Conservation (phyloP, 169 alveolate species). For the Eimeria tenella region DNA sequence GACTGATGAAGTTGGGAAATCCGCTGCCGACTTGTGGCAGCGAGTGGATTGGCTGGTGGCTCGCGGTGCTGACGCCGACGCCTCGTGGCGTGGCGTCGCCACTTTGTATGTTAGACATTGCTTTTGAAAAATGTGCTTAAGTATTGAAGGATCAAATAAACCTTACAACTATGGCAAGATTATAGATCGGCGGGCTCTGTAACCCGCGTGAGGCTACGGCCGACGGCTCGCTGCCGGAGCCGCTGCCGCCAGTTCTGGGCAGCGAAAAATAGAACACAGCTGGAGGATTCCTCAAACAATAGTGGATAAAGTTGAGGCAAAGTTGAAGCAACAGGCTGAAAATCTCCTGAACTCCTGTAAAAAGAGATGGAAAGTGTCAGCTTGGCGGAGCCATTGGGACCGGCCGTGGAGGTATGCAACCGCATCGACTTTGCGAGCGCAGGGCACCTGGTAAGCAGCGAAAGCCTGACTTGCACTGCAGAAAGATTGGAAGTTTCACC, state of each 20-base stretch:
- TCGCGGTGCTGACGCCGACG: constrained; percentile 75
- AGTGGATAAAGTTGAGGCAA: constrained; percentile 47
- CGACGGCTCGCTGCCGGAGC: constrained; percentile 68
- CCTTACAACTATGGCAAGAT: not conserved
- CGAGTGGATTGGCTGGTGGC: constrained; percentile 77
- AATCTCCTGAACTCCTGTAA: not conserved
- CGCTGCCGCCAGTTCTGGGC: constrained; percentile 68
- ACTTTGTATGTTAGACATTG: constrained; percentile 52
- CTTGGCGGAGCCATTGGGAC: constrained; percentile 33
- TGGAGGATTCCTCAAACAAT: constrained; percentile 4
- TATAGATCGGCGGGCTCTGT: constrained; percentile 64
- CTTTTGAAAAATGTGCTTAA: not conserved
- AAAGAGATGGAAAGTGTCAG: constrained; percentile 50
- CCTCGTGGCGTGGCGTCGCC: constrained; percentile 71
- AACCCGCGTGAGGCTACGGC: constrained; percentile 77
- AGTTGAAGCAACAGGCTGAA: constrained; percentile 24
- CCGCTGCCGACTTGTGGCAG: constrained; percentile 73
- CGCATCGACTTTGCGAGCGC: constrained; percentile 74
- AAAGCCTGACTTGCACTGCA: not conserved
- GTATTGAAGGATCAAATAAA: constrained; percentile 13
- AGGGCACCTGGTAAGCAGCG: constrained; percentile 47
- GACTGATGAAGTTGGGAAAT: constrained; percentile 42
- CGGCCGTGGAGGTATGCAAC: constrained; percentile 64
- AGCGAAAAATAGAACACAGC: constrained; percentile 35
- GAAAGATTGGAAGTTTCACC: not conserved